Evolutionary conservation across 305 asterid species (phyloP).

Genomic region (Fraxinus ornus): DNA sequence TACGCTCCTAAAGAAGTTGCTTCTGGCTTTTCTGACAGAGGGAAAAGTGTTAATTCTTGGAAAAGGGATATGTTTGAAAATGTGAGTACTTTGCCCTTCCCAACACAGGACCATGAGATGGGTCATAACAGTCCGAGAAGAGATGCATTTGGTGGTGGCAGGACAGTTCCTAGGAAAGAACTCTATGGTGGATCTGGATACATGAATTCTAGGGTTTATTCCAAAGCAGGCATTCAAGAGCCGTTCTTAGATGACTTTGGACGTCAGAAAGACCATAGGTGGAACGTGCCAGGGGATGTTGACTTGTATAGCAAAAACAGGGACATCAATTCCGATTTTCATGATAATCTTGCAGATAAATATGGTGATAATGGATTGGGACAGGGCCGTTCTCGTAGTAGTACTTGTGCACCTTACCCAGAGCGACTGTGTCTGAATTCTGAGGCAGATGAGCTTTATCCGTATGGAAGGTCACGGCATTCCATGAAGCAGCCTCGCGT

Average conservation of each 20-base stretch:
- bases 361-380: constrained; percentile 75
- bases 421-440: constrained; percentile 58
- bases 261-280: constrained; percentile 59
- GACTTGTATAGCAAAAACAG: constrained; percentile 57
- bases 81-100: constrained; percentile 46
- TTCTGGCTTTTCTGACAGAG: constrained; percentile 52
- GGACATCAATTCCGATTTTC: constrained; percentile 61
- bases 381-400: constrained; percentile 49
- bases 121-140: constrained; percentile 60
- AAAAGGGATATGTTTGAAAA: constrained; percentile 64
- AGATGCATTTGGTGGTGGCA: constrained; percentile 58
- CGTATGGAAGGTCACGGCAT: constrained; percentile 83
- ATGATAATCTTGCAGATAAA: constrained; percentile 52
- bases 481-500: constrained; percentile 93
- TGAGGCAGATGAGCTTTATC: constrained; percentile 57
- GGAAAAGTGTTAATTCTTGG: constrained; percentile 66
- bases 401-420: constrained; percentile 51
- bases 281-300: constrained; percentile 61
- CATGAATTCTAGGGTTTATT: constrained; percentile 50
- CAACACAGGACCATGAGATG: constrained; percentile 53
- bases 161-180: constrained; percentile 60
- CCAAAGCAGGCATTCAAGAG: constrained; percentile 53
- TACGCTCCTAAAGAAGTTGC: constrained; percentile 57
- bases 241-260: constrained; percentile 64
- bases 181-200: constrained; percentile 63